Evolutionary conservation across 2,329 filamentous ascomycete species (phyloP), one percentile per base, ranked within the genome.

Genomic region (Colletotrichum tropicicola): DNA sequence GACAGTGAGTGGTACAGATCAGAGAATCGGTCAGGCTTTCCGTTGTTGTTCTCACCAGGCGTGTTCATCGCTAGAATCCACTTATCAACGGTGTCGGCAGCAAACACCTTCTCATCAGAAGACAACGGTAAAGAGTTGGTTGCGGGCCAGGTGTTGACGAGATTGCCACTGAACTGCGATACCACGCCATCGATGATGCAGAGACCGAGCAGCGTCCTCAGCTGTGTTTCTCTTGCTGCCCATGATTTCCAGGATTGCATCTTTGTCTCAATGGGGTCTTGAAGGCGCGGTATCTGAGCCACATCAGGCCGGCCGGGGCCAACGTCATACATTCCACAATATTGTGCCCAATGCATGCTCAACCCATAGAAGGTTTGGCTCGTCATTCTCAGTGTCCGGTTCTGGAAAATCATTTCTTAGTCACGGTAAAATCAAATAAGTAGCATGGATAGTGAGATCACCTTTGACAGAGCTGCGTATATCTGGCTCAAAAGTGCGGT

Each of bases 271-370:
- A 45, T 6, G 13, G 53, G 13, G 15, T 56, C 53, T 6, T 45
- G 28, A 4, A 1, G 0, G 10, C 41, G 53, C 6, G 53, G 53
- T 2, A 56, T 10, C 13, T n/a, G 39, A 10, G 39, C 17, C 15
- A 43, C 12, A 5, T 43, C 39, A 10, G 19, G 39, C 39, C 51
- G 37, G 37, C 25, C 25, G 5, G 51, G 51, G 4, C 21, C 12
- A 12, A 47, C 19, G 19, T 56, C 53, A 2, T 56, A 56, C 53
- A 56, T 56, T 2, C 53, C 53, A 30, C 53, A 45, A 9, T 56
- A 56, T 25, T 56, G 53, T 1, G 53, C 53, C 53, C 53, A 56
- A 17, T 56, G 53, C 53, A 56, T 56, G 3, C 53, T 56, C n/a
- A 56, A 27, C 12, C 53, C 53, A 6, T 56, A 56, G 9, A 56